Evolutionary conservation across 2,329 filamentous ascomycete species (phyloP).

Genomic region (Calonectria naviculata): DNA sequence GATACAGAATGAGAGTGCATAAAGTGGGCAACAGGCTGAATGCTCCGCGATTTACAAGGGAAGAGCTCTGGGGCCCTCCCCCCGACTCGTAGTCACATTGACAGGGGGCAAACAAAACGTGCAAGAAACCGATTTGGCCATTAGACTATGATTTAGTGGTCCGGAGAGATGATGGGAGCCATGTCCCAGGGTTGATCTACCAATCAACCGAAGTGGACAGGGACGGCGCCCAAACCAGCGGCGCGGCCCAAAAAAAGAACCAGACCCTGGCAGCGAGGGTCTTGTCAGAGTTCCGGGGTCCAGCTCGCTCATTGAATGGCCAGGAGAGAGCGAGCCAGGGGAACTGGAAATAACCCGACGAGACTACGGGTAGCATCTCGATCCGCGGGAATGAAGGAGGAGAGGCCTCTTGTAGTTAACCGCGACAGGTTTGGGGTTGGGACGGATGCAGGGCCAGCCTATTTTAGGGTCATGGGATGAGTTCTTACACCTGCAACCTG

Average conservation of each 20-base stretch:
- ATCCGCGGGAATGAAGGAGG: not conserved
- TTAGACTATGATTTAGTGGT: slow-evolving; percentile 17
- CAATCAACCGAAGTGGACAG: slow-evolving; percentile 37
- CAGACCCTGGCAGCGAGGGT: slow-evolving; percentile 21
- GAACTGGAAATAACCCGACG: slow-evolving; percentile 24
- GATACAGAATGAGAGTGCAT: slow-evolving; percentile 5
- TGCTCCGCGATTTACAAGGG: slow-evolving; percentile 37
- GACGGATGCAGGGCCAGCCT: slow-evolving; percentile 12
- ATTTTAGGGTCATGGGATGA: not conserved
- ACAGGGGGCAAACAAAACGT: slow-evolving; percentile 36
- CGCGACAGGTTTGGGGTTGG: slow-evolving; percentile 3
- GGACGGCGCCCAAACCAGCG: slow-evolving; percentile 35
- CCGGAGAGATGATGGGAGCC: slow-evolving; percentile 35
- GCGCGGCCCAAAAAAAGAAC: slow-evolving; percentile 36
- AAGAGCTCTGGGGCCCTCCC: slow-evolving; percentile 27
- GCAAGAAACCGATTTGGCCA: slow-evolving; percentile 41
- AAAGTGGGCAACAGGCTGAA: not conserved
- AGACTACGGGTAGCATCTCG: slow-evolving; percentile 9
- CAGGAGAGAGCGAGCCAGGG: slow-evolving; percentile 1
- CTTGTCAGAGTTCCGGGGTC: slow-evolving; percentile 36
- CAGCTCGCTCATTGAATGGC: slow-evolving; percentile 15
- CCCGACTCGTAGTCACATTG: slow-evolving; percentile 24
- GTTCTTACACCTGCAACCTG: slow-evolving; percentile 6
- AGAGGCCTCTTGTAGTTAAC: slow-evolving; percentile 10
- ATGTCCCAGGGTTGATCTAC: slow-evolving; percentile 38